These are phyloP conservation scores for Malania oleifera DNA, from an alignment of 164 flowering plant species.

Conservation along the genomic window DNA sequence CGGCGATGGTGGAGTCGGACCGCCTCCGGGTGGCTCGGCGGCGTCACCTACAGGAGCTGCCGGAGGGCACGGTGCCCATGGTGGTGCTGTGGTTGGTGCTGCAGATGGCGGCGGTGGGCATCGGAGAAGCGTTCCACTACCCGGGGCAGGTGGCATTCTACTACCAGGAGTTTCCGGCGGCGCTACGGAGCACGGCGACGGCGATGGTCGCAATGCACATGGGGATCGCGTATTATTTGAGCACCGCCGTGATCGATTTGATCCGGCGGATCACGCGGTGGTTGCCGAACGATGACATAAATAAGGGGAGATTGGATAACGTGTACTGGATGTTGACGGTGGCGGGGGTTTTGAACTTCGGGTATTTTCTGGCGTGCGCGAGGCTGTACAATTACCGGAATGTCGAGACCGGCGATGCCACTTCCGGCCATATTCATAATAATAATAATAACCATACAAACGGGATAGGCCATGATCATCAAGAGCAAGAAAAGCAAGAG, in stretches of 20 bases:
- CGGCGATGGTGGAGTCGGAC: constrained; percentile 49
- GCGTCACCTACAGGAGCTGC: constrained; percentile 20
- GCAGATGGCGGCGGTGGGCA: constrained; percentile 34
- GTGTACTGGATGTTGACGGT: constrained; percentile 20
- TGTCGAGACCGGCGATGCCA: no score
- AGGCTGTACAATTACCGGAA: constrained; percentile 13
- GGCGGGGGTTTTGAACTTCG: constrained; percentile 20
- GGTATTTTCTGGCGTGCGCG: constrained; percentile 19
- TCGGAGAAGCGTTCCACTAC: constrained; percentile 61
- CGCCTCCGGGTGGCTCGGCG: constrained; percentile 25
- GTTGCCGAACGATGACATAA: constrained; percentile 54
- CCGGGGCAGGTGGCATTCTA: constrained; percentile 53
- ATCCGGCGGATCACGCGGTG: constrained; percentile 37
- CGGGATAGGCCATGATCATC: no score
- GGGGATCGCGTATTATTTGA: constrained; percentile 40
- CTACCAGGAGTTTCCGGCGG: constrained; percentile 45
- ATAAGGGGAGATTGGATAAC: constrained; percentile 48
- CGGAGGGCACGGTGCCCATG: constrained; percentile 31
- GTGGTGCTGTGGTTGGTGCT: constrained; percentile 44
- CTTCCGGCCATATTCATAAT: no score
- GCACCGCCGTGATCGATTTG: constrained; percentile 41
- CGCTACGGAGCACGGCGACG: constrained; percentile 35
- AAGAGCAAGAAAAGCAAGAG: no score
- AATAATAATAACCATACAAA: no score
- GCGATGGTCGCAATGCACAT: constrained; percentile 34